Evolutionary conservation across 176 grass and related monocot genomes (phyloP), one percentile per base, ranked within the genome.

Genomic region (Luzula sylvatica): DNA sequence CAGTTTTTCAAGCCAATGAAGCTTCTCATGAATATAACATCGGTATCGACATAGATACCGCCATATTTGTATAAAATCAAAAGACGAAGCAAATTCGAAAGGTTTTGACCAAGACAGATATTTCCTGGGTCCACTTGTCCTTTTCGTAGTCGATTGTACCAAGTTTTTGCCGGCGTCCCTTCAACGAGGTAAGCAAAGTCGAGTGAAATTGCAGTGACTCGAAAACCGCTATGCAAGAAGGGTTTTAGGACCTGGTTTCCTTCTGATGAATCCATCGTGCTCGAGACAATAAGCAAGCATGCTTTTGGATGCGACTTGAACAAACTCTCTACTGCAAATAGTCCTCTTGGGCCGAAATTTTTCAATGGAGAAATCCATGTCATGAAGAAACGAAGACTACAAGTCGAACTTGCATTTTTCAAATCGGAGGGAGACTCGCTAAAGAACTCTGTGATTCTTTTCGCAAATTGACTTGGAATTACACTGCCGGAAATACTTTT

Each of bases 81-180:
- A 26, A 89, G 80, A 24, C 84, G 80, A 68, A 86, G 66, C 67
- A 96, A 73, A 78, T 95, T 95, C 50, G 90, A 95, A 15, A 95
- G 80, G 63, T 95, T 95, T 69, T 95, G 90, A 23, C 74, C 84
- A 27, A 95, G 70, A 11, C 83, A 66, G 11, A 88, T 63, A 24
- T 70, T 78, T 1, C 90, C 90, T 6, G 64, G 66, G 21, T 71
- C 57, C 53, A 95, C 67, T 13, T 58, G 67, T 15, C 83, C 77
- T 47, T 69, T 59, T 8, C 7, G 56, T 26, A 71, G 73, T 3
- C 16, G 3, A 5, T 27, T 18, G 39, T 84, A 71, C 90, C 90
- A 95, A 20, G 23, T 12, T 58, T 75, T 66, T 1, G 77, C 80
- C 1, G 74, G 73, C 6, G 90, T 95, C 47, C 45, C 63, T 15